Conservation (phyloP, 176 grass and related monocot species). For the Carex cristatella region DNA sequence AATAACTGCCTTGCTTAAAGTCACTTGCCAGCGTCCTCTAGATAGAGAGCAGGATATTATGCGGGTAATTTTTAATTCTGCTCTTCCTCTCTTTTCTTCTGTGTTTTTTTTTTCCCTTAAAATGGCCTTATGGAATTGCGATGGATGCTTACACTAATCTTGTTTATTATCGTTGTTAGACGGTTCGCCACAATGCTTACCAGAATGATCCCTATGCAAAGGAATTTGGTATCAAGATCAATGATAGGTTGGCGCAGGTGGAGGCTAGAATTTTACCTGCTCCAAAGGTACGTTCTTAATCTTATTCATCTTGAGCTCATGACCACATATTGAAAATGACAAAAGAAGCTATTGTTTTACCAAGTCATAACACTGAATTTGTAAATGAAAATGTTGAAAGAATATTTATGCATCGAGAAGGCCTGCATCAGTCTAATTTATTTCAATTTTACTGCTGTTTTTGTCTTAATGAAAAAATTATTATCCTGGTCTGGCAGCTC, state of each 20-base stretch:
- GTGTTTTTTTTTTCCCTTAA: neutral
- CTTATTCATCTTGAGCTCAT: neutral
- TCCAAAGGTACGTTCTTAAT: slow-evolving; percentile 56
- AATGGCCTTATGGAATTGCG: slow-evolving; percentile 5
- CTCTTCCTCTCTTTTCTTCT: neutral
- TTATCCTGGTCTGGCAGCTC: slow-evolving; percentile 39
- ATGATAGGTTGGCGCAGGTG: slow-evolving; percentile 65
- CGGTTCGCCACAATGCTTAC: slow-evolving; percentile 80
- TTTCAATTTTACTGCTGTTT: neutral
- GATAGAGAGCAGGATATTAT: slow-evolving; percentile 77
- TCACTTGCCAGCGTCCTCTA: slow-evolving; percentile 74
- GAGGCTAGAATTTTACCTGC: slow-evolving; percentile 91
- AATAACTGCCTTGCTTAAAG: slow-evolving; percentile 75
- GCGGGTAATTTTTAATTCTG: slow-evolving; percentile 33
- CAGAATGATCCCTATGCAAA: slow-evolving; percentile 78
- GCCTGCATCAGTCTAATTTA: neutral
- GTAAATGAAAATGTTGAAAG: neutral
- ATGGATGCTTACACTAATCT: neutral
- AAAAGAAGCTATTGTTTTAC: neutral
- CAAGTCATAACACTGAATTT: neutral
- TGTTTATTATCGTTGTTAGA: slow-evolving; percentile 35
- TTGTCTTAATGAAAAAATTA: neutral
- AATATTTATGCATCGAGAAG: neutral
- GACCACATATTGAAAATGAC: neutral
- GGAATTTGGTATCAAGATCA: slow-evolving; percentile 95